Evolutionary conservation across 177 flowering plant species (phyloP).

Genomic region (Vitis hybrid): DNA sequence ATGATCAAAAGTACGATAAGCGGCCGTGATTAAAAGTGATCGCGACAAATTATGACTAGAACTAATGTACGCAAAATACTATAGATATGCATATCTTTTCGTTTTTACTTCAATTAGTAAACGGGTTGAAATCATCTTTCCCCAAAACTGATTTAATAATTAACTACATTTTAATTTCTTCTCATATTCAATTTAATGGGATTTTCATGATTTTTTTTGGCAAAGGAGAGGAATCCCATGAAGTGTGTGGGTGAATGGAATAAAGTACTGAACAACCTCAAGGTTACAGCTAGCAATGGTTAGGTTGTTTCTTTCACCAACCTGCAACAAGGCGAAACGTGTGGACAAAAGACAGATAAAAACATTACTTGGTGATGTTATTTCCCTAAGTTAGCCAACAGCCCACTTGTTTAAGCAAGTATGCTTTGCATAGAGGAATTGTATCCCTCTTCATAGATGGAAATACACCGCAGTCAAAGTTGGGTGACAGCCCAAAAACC

Average conservation of each 20-base stretch:
- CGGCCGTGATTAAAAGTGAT: no score
- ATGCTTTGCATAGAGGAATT: not conserved
- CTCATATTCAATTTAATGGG: no score
- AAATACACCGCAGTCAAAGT: not conserved
- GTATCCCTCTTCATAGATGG: not conserved
- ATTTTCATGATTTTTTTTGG: not conserved
- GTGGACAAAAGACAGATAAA: not conserved
- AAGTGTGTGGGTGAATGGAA: not conserved
- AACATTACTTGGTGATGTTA: not conserved
- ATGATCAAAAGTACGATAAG: no score
- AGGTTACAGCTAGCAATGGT: slow-evolving; percentile 1
- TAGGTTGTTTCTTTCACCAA: slow-evolving; percentile 16
- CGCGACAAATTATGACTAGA: no score
- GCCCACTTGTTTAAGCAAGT: not conserved
- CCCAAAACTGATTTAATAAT: no score
- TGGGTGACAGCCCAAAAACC: not conserved
- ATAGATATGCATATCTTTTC: no score
- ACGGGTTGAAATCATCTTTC: no score
- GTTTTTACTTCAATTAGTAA: no score
- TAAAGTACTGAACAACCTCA: not conserved
- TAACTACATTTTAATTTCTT: no score
- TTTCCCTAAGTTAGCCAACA: slow-evolving; percentile 2
- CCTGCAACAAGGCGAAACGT: not conserved
- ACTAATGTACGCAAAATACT: no score
- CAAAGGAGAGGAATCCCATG: not conserved